These are phyloP conservation scores for Stagonosporopsis rhizophila DNA, from an alignment of 2,329 filamentous ascomycete genomes.

Conservation along the genomic window DNA sequence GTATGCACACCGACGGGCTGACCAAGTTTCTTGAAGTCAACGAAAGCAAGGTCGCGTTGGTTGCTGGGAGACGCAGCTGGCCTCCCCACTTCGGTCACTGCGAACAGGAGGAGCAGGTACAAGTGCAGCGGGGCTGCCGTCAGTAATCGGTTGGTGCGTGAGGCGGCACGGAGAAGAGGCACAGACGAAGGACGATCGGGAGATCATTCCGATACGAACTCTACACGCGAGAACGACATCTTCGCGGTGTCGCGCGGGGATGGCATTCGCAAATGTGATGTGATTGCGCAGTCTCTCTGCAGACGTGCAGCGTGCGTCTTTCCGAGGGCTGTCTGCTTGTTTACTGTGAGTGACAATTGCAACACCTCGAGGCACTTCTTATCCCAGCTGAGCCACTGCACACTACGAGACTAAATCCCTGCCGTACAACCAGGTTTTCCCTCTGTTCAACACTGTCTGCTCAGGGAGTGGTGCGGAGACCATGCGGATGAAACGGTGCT, in stretches of 20 bases:
- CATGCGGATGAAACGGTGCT: constrained; percentile 16
- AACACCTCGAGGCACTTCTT: neutral
- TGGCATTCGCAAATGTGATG: constrained; percentile 8
- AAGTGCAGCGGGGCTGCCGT: constrained; percentile 7
- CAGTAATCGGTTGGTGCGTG: constrained; percentile 17
- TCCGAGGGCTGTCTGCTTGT: neutral
- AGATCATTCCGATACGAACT: constrained; percentile 18
- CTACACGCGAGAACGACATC: constrained; percentile 7
- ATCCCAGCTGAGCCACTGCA: neutral
- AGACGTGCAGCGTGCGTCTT: neutral
- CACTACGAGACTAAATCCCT: constrained; percentile 8
- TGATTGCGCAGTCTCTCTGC: neutral
- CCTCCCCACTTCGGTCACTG: constrained; percentile 12
- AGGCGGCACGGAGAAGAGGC: constrained; percentile 13
- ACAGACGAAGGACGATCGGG: constrained; percentile 16
- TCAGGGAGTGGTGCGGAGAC: constrained; percentile 15
- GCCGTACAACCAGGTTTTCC: constrained; percentile 19
- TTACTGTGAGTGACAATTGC: neutral
- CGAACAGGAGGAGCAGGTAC: constrained; percentile 17
- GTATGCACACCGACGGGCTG: constrained; percentile 4
- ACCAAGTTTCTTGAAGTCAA: constrained; percentile 11
- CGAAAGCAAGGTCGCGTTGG: constrained; percentile 16
- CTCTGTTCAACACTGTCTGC: constrained; percentile 13
- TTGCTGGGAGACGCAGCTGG: constrained; percentile 15
- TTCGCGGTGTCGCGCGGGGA: constrained; percentile 2